These are phyloP conservation scores for Fusarium paranaense DNA, from an alignment of 2,329 filamentous ascomycete species.

Conservation along the genomic window DNA sequence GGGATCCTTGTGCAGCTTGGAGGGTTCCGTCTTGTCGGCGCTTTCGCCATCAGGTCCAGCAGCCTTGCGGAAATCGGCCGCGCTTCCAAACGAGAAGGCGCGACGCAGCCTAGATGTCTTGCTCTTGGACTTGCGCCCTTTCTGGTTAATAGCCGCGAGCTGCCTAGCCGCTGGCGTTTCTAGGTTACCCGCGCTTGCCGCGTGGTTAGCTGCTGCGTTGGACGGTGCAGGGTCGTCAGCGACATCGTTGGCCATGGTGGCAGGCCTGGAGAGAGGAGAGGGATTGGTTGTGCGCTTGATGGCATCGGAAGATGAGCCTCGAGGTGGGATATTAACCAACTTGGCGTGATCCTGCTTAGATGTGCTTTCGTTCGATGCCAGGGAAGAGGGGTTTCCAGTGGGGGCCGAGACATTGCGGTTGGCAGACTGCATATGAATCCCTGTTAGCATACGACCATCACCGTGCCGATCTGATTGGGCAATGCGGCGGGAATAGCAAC, in stretches of 20 bases:
- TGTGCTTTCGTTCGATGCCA: slow-evolving; percentile 59
- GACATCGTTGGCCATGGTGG: slow-evolving; percentile 69
- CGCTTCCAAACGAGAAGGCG: slow-evolving; percentile 96
- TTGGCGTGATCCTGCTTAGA: slow-evolving; percentile 66
- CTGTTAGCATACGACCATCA: slow-evolving; percentile 60
- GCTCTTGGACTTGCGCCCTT: slow-evolving; percentile 80
- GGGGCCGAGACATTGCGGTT: slow-evolving; percentile 68
- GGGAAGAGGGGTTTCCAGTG: slow-evolving; percentile 64
- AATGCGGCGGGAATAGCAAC: slow-evolving; percentile 54
- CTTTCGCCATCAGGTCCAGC: slow-evolving; percentile 69
- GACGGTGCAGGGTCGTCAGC: slow-evolving; percentile 55
- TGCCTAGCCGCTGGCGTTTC: slow-evolving; percentile 84
- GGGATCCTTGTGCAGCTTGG: slow-evolving; percentile 75
- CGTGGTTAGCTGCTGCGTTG: slow-evolving; percentile 39
- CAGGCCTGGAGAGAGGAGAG: slow-evolving; percentile 80
- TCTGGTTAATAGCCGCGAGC: slow-evolving; percentile 87
- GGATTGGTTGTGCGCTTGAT: slow-evolving; percentile 74
- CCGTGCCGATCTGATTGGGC: slow-evolving; percentile 57
- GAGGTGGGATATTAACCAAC: slow-evolving; percentile 68
- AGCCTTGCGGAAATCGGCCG: slow-evolving; percentile 86
- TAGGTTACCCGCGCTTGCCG: slow-evolving; percentile 51
- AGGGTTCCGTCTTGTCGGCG: slow-evolving; percentile 48
- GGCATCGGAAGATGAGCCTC: slow-evolving; percentile 74
- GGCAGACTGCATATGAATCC: slow-evolving; percentile 63
- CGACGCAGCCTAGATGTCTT: slow-evolving; percentile 88